Conservation (phyloP, 371 early-diverging fungal genomes). For the Fennellomyces sp. region DNA sequence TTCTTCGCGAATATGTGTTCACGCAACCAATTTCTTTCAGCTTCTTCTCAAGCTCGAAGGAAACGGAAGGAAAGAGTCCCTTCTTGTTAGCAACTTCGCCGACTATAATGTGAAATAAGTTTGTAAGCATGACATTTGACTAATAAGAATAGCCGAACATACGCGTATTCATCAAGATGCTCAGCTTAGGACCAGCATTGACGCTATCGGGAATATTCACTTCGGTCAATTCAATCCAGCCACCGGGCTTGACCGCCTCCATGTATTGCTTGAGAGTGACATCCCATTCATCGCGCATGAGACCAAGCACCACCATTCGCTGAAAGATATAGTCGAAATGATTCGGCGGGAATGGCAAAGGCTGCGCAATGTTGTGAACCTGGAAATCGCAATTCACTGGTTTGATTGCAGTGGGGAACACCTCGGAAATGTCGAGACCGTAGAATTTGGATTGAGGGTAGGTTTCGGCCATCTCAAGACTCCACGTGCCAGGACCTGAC, state of each 20-base stretch:
- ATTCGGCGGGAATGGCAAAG: constrained; percentile 53
- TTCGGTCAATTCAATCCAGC: constrained; percentile 26
- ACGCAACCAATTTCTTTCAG: not conserved
- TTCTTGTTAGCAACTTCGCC: not conserved
- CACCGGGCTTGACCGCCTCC: constrained; percentile 21
- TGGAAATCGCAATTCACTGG: constrained; percentile 41
- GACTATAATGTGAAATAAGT: not conserved
- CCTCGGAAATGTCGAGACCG: constrained; percentile 19
- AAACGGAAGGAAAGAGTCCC: constrained; percentile 1
- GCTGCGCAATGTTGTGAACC: constrained; percentile 54
- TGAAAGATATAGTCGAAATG: constrained; percentile 60
- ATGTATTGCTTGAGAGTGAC: constrained; percentile 1
- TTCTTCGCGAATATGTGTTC: not conserved
- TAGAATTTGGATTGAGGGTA: constrained; percentile 22
- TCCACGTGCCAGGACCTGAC: constrained; percentile 38
- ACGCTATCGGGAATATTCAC: not conserved
- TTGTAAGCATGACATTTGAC: not conserved
- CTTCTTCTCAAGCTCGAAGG: not conserved
- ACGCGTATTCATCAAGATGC: constrained; percentile 1
- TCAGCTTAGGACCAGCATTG: constrained; percentile 7
- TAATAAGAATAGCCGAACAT: not conserved
- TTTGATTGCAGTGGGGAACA: constrained; percentile 18
- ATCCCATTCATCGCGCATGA: constrained; percentile 31
- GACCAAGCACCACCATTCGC: constrained; percentile 37
- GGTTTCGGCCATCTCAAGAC: constrained; percentile 23